A percentile compares a stretch with the other conserved stretches of the same genome.
phyloP scores from a whole-genome alignment of 1,139 yeast genomes.

The Candida sanyaensis region DNA sequence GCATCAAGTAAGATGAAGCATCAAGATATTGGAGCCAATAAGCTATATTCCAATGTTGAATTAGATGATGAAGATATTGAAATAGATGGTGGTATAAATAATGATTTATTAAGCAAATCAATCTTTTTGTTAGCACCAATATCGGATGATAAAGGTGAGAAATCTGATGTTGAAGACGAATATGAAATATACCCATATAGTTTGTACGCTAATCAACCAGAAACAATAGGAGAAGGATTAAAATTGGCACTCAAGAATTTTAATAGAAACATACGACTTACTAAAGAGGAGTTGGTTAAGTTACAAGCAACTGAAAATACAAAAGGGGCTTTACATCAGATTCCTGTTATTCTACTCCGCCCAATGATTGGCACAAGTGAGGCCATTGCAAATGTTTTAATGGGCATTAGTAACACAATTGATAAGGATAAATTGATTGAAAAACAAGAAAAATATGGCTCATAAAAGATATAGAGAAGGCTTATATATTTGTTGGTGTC shows the following conservation, averaged over 20 bases:
- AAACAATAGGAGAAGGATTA: slow-evolving; percentile 67
- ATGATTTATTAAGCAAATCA: slow-evolving; percentile 15
- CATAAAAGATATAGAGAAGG: not conserved
- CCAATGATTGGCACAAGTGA: slow-evolving; percentile 95
- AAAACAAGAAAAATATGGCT: slow-evolving; percentile 34
- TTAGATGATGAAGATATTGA: slow-evolving; percentile 24
- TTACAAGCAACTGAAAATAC: slow-evolving; percentile 63
- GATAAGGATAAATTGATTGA: slow-evolving; percentile 57
- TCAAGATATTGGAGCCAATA: slow-evolving; percentile 23
- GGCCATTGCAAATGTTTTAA: slow-evolving; percentile 76
- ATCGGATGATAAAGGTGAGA: slow-evolving; percentile 22
- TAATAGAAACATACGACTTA: slow-evolving; percentile 67
- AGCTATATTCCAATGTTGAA: slow-evolving; percentile 31
- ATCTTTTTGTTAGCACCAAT: slow-evolving; percentile 18
- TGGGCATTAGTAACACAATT: slow-evolving; percentile 82
- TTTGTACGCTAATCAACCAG: slow-evolving; percentile 85
- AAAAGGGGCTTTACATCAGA: slow-evolving; percentile 64
- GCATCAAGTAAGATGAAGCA: slow-evolving; percentile 13
- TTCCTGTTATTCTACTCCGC: slow-evolving; percentile 78
- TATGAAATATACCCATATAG: slow-evolving; percentile 36
- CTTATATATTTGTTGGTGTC: too few species aligned
- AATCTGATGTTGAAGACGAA: slow-evolving; percentile 26
- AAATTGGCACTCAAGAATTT: slow-evolving; percentile 70
- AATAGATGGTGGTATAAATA: slow-evolving; percentile 19
- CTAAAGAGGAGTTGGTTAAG: slow-evolving; percentile 61